Conservation (phyloP, 495 filamentous ascomycete genomes). For the Sporormia fimetaria region DNA sequence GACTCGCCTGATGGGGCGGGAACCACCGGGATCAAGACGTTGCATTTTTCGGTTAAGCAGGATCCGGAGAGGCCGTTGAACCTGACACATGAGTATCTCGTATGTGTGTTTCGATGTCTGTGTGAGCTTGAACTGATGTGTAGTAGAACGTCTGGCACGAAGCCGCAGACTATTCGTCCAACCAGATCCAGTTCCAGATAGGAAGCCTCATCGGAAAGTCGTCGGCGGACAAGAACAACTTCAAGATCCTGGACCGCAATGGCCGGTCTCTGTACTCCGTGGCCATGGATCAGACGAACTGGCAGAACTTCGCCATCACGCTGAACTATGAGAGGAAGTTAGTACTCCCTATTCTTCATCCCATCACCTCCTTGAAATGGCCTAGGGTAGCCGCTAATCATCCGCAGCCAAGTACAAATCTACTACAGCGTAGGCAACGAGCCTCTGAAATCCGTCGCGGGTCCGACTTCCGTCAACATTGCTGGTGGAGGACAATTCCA, state of each 20-base stretch:
- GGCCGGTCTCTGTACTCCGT: constrained; percentile 18
- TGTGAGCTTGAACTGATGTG: background rate
- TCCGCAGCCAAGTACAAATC: constrained; percentile 15
- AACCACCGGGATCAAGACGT: constrained; percentile 17
- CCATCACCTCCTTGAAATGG: background rate
- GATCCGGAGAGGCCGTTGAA: constrained; percentile 21
- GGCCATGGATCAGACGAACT: constrained; percentile 15
- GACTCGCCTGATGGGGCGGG: constrained; percentile 16
- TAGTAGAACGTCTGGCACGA: constrained; percentile 26
- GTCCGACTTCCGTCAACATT: constrained; percentile 9
- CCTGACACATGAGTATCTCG: constrained; percentile 24
- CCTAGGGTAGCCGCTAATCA: background rate
- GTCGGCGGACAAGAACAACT: constrained; percentile 21
- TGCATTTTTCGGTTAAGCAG: constrained; percentile 24
- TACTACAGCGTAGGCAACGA: constrained; percentile 21
- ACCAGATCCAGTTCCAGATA: constrained; percentile 23
- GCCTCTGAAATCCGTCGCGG: constrained; percentile 16
- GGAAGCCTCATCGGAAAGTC: constrained; percentile 23
- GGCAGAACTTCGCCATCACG: constrained; percentile 26
- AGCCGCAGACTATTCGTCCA: constrained; percentile 21
- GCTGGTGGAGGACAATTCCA: constrained; percentile 23
- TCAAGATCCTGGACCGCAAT: constrained; percentile 23
- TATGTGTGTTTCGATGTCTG: background rate
- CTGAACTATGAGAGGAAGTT: constrained; percentile 23
- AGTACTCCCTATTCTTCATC: background rate